phyloP scores from a whole-genome alignment of 2,329 filamentous ascomycete species.

The Microsporum ferrugineum region DNA sequence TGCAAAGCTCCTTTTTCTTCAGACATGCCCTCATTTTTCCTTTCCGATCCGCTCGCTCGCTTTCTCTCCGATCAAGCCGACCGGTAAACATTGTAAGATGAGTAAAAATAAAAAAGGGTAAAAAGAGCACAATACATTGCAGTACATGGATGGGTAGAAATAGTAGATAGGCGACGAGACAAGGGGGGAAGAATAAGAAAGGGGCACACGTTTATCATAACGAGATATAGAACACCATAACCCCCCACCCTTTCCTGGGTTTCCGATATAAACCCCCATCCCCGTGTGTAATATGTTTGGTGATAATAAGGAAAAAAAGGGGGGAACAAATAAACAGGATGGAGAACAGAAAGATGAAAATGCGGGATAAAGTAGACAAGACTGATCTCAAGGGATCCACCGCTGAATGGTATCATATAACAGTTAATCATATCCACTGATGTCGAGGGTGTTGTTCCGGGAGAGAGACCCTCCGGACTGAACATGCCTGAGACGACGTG shows the following conservation, averaged over 20 bases:
- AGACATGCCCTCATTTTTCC: not conserved
- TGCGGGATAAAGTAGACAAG: not conserved
- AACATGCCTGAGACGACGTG: not conserved
- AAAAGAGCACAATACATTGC: not conserved
- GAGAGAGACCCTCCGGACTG: not conserved
- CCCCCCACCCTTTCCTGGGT: conserved; percentile 4
- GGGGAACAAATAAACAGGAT: not conserved
- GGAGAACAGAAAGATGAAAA: not conserved
- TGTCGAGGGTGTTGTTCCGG: not conserved
- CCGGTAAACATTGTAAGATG: not conserved
- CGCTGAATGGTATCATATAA: conserved; percentile 3
- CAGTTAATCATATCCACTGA: not conserved
- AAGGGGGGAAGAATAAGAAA: not conserved
- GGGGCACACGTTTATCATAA: conserved; percentile 5
- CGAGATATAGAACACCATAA: conserved; percentile 5
- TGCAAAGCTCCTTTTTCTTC: not conserved
- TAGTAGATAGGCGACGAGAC: not conserved
- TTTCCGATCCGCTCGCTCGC: not conserved
- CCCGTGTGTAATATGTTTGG: conserved; percentile 1
- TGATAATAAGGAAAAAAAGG: not conserved
- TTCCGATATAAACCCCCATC: conserved; percentile 4
- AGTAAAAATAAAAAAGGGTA: not conserved
- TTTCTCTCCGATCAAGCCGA: not conserved
- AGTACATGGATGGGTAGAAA: not conserved
- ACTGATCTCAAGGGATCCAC: not conserved